Evolutionary conservation across 768 basidiomycete species (phyloP).

Genomic region (Boletus pseudopeckii): DNA sequence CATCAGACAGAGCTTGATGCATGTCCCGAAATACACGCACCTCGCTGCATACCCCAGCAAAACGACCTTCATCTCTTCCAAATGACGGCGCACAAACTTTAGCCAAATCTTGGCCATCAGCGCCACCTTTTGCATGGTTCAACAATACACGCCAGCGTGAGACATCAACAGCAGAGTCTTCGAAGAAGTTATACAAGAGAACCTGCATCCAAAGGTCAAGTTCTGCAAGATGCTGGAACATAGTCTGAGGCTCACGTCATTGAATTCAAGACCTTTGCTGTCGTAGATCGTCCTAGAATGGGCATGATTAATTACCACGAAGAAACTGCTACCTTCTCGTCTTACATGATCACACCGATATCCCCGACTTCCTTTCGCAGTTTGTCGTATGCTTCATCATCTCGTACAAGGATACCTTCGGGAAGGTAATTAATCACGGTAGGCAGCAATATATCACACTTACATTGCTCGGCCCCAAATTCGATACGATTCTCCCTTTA

Average conservation of each 20-base stretch:
- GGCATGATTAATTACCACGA: background rate
- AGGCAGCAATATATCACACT: background rate
- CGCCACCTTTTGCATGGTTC: conserved; percentile 35
- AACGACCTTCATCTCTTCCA: conserved; percentile 40
- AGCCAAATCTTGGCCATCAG: conserved; percentile 9
- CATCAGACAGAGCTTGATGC: background rate
- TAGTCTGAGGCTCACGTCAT: conserved; percentile 9
- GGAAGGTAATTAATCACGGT: background rate
- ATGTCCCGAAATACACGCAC: conserved; percentile 30
- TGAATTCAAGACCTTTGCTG: conserved; percentile 31
- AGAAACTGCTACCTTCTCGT: background rate
- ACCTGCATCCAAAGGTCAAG: conserved; percentile 42
- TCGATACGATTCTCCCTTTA: conserved; percentile 47
- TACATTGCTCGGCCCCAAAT: conserved; percentile 67
- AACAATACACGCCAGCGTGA: conserved; percentile 62
- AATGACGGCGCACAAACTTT: conserved; percentile 41
- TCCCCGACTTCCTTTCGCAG: conserved; percentile 53
- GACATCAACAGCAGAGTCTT: conserved; percentile 50
- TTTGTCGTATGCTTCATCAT: conserved; percentile 47
- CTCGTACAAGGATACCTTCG: conserved; percentile 66
- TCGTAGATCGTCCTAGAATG: conserved; percentile 29
- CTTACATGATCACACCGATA: conserved; percentile 58
- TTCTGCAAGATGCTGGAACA: background rate
- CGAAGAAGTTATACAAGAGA: conserved; percentile 71
- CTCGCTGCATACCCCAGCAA: conserved; percentile 57